Conservation (phyloP, 192 early-diverging fungal genomes). For the Coemansia sp. region DNA sequence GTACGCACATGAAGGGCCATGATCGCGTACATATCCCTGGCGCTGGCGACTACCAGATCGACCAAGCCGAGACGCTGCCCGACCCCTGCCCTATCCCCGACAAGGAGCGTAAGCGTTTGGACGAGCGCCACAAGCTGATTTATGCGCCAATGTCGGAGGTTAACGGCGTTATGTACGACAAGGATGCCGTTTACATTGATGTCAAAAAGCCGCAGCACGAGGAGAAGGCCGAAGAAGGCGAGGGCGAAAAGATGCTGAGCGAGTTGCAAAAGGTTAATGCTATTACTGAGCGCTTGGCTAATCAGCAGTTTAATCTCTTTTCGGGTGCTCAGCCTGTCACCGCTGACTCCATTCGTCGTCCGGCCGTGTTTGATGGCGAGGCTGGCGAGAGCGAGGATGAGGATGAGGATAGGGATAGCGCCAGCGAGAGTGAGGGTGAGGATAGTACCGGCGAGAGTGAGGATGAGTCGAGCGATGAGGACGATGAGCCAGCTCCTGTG, state of each 20-base stretch:
- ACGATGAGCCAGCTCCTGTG: background rate
- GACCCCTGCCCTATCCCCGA: conserved; percentile 99
- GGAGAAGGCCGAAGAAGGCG: conserved; percentile 58
- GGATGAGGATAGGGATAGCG: conserved; percentile 13
- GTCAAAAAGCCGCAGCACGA: conserved; percentile 68
- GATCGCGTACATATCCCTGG: conserved; percentile 96
- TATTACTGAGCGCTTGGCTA: conserved; percentile 37
- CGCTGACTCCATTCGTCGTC: conserved; percentile 51
- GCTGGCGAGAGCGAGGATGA: conserved; percentile 49
- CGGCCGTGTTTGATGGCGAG: conserved; percentile 61
- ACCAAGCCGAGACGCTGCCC: conserved; percentile 71
- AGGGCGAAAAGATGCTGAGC: conserved; percentile 91
- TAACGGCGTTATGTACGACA: conserved; percentile 98
- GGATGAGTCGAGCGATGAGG: conserved; percentile 39
- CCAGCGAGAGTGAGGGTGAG: conserved; percentile 28
- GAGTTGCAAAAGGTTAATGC: conserved; percentile 80
- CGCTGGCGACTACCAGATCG: conserved; percentile 82
- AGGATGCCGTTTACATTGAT: conserved; percentile 98
- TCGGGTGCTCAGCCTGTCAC: conserved; percentile 43
- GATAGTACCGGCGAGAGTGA: conserved; percentile 45
- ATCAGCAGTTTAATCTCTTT: conserved; percentile 49
- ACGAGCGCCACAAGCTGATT: conserved; percentile 93
- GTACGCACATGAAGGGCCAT: conserved; percentile 86
- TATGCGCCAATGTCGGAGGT: conserved; percentile 99
- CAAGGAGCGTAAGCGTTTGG: conserved; percentile 83